These are phyloP conservation scores for Phallus indusiatus DNA, from an alignment of 768 basidiomycete species.

Conservation along the genomic window DNA sequence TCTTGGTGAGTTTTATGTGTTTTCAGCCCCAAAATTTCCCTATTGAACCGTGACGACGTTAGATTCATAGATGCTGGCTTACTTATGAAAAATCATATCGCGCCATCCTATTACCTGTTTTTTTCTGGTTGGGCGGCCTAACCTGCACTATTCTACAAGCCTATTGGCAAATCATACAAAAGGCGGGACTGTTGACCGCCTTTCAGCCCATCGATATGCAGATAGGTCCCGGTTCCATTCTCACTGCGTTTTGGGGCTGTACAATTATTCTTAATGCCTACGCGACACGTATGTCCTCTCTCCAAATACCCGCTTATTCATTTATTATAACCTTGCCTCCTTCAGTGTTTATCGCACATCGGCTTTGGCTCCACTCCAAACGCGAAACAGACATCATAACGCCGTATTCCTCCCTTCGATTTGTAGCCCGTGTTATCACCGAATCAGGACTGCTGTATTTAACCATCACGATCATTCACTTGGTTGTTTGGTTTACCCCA, in stretches of 20 bases:
- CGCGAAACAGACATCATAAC: not conserved
- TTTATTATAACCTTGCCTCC: not conserved
- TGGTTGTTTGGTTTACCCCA: not conserved
- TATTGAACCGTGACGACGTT: not conserved
- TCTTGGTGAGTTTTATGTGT: not conserved
- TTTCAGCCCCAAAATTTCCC: not conserved
- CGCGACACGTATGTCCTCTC: not conserved
- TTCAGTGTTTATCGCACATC: not conserved
- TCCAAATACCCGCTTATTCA: not conserved
- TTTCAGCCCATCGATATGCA: not conserved
- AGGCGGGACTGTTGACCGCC: not conserved
- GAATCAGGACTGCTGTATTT: not conserved
- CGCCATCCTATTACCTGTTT: not conserved
- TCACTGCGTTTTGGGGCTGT: not conserved
- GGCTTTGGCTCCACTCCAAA: not conserved
- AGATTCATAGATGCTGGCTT: not conserved
- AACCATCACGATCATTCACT: not conserved
- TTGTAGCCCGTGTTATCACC: not conserved
- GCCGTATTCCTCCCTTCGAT: not conserved
- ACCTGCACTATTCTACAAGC: not conserved
- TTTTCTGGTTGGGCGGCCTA: not conserved
- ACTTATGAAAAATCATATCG: not conserved
- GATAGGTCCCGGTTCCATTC: not conserved
- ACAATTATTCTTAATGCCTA: too few relatives aligned
- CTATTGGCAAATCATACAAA: not conserved